phyloP scores from a whole-genome alignment of 2,329 filamentous ascomycete species.

The Aspergillus carbonarius region DNA sequence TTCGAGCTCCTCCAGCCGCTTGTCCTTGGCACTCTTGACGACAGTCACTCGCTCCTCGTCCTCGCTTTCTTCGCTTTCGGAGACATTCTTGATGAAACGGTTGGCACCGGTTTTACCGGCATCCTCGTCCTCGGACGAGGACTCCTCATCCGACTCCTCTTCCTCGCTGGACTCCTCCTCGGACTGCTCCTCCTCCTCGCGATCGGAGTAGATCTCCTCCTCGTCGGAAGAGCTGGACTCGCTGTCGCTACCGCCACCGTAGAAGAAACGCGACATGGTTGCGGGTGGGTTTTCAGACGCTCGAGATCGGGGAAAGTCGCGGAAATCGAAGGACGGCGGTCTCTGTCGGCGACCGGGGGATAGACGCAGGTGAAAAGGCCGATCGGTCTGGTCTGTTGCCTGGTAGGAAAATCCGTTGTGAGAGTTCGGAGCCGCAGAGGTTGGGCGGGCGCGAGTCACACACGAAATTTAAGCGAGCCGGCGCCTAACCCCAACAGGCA shows the following conservation, averaged over 20 bases:
- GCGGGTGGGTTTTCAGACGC: constrained; percentile 24
- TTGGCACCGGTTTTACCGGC: constrained; percentile 68
- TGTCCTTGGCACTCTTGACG: constrained; percentile 98
- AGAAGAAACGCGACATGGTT: constrained; percentile 96
- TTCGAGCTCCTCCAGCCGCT: constrained; percentile 91
- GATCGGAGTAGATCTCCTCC: constrained; percentile 86
- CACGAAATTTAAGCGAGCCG: constrained; percentile 49
- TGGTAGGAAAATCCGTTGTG: constrained; percentile 27
- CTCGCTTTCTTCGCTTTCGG: constrained; percentile 77
- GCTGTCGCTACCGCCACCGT: constrained; percentile 90
- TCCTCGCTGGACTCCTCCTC: constrained; percentile 56
- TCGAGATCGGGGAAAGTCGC: constrained; percentile 20
- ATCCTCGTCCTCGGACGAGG: constrained; percentile 48
- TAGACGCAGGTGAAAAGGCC: constrained; percentile 13
- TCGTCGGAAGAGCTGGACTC: constrained; percentile 92
- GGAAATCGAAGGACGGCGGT: constrained; percentile 24
- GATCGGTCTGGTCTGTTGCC: constrained; percentile 13
- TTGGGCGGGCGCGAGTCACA: constrained; percentile 34
- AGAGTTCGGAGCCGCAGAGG: constrained; percentile 29
- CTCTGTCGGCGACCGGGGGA: constrained; percentile 14
- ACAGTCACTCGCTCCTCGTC: constrained; percentile 82
- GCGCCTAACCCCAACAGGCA: constrained; percentile 37
- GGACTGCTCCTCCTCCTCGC: constrained; percentile 64
- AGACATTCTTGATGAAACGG: constrained; percentile 77
- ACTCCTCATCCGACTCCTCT: constrained; percentile 57